Evolutionary conservation across 768 basidiomycete species (phyloP), one percentile per base, ranked within the genome.

Genomic region (Floccularia luteovirens): DNA sequence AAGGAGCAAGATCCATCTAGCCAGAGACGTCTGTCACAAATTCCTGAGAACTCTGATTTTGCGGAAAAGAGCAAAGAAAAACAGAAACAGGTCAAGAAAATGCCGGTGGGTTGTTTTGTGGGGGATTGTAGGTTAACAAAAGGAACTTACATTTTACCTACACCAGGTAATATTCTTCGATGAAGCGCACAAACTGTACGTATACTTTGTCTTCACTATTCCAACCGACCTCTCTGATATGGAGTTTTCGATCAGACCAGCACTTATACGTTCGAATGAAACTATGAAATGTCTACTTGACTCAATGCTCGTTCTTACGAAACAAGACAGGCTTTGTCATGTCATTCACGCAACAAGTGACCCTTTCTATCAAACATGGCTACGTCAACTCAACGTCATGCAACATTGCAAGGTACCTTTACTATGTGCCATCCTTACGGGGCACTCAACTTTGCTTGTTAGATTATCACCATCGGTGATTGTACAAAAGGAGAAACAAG

Each of bases 271-370:
- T 48, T 87, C 84, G 0, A 68, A 70, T 2, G 85, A 85, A 22
- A 75, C 86, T 2, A 87, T 91, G 83, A 90, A 89, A 55, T 81
- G 79, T 46, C 60, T 91, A 12, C 70, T 91, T 24, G 89, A 90
- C 51, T 83, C 86, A 10, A 85, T 89, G 75, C 75, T 90, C 14
- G 88, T 90, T 11, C 63, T 90, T 40, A 89, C 89, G 23, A 90
- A 90, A 62, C 89, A 90, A 57, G 88, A 90, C 52, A 67, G 82
- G n/a, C 59, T 90, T 11, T 85, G 82, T 51, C 85, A 89, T 51
- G 80, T 89, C 50, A 77, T 88, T 37, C 84, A 88, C 47, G 82
- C 82, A 4, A 84, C 85, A 3, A 86, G 82, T 49, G 85, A 90
- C 48, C 84, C 86, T 0, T 88, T 88, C 59, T 90, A 88, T 51